Conservation (phyloP, 495 filamentous ascomycete species). For the Penicillium manginii region DNA sequence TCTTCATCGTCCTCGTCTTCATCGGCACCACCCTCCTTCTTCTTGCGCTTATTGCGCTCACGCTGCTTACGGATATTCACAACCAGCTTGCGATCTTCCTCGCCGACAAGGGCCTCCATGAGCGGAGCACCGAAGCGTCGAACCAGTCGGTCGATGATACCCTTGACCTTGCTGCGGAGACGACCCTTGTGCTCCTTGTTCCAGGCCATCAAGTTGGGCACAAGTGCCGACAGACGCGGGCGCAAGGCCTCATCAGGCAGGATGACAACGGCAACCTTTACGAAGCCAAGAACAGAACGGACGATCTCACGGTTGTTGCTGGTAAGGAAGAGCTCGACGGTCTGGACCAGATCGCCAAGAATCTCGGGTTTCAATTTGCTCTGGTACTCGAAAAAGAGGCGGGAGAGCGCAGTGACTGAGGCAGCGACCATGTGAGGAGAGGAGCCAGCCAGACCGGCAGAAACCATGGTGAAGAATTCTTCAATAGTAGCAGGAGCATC, state of each 20-base stretch:
- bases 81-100: slow-evolving; percentile 86
- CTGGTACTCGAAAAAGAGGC: slow-evolving; percentile 88
- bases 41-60: slow-evolving; percentile 84
- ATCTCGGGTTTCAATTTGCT: slow-evolving; percentile 58
- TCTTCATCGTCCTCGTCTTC: slow-evolving; percentile 53
- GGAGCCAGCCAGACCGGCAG: slow-evolving; percentile 86
- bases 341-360: slow-evolving; percentile 80
- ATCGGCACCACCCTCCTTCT: slow-evolving; percentile 61
- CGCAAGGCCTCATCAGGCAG: slow-evolving; percentile 75
- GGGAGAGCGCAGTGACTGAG: slow-evolving; percentile 86
- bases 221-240: slow-evolving; percentile 69
- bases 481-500: slow-evolving; percentile 77
- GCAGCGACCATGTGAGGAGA: slow-evolving; percentile 96
- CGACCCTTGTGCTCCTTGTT: slow-evolving; percentile 96
- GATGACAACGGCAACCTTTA: slow-evolving; percentile 91
- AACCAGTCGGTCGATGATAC: slow-evolving; percentile 92
- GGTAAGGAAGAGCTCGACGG: slow-evolving; percentile 91
- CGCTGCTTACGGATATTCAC: slow-evolving; percentile 91
- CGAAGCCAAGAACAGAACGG: slow-evolving; percentile 87
- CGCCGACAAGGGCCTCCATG: slow-evolving; percentile 71
- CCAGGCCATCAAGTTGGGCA: slow-evolving; percentile 93
- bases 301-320: slow-evolving; percentile 97
- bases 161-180: slow-evolving; percentile 94
- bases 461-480: slow-evolving; percentile 98
- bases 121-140: slow-evolving; percentile 81